Percentiles rank a stretch among this genome's conserved stretches.
Evolutionary conservation across 768 basidiomycete genomes (phyloP).

Genomic region (Amanita phalloides): DNA sequence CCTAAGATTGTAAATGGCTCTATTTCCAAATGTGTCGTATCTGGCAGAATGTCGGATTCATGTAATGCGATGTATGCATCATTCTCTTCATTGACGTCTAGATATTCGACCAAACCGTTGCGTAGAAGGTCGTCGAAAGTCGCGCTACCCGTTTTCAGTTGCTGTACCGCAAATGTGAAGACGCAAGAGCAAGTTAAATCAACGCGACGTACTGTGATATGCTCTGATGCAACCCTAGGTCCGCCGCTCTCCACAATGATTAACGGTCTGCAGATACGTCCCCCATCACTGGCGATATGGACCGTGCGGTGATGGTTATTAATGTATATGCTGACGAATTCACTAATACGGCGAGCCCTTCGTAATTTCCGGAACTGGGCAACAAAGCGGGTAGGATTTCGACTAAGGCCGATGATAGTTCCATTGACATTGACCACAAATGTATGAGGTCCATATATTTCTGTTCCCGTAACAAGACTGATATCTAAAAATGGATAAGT

Average conservation of each 20-base stretch:
- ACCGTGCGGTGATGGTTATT: constrained; percentile 93
- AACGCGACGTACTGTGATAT: constrained; percentile 51
- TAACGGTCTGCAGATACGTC: constrained; percentile 93
- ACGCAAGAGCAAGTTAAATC: neutral
- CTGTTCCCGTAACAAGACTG: constrained; percentile 81
- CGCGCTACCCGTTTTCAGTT: constrained; percentile 67
- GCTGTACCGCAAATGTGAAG: constrained; percentile 27
- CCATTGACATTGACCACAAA: constrained; percentile 98
- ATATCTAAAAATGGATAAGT: constrained; percentile 52
- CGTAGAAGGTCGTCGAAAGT: constrained; percentile 92
- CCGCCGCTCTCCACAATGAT: constrained; percentile 87
- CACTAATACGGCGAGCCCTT: constrained; percentile 84
- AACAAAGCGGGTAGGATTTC: constrained; percentile 79
- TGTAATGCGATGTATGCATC: constrained; percentile 94
- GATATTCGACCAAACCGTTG: constrained; percentile 91
- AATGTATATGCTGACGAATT: constrained; percentile 94
- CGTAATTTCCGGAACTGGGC: constrained; percentile 85
- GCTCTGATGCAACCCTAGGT: constrained; percentile 69
- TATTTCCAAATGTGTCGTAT: constrained; percentile 94
- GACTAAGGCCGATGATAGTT: constrained; percentile 87
- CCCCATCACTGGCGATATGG: constrained; percentile 94
- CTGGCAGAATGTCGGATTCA: constrained; percentile 71
- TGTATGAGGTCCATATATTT: constrained; percentile 89
- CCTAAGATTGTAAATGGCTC: constrained; percentile 97
- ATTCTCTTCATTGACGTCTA: constrained; percentile 99